These are phyloP conservation scores for Fusarium verrucosum DNA, from an alignment of 2,329 filamentous ascomycete species.

Conservation along the genomic window DNA sequence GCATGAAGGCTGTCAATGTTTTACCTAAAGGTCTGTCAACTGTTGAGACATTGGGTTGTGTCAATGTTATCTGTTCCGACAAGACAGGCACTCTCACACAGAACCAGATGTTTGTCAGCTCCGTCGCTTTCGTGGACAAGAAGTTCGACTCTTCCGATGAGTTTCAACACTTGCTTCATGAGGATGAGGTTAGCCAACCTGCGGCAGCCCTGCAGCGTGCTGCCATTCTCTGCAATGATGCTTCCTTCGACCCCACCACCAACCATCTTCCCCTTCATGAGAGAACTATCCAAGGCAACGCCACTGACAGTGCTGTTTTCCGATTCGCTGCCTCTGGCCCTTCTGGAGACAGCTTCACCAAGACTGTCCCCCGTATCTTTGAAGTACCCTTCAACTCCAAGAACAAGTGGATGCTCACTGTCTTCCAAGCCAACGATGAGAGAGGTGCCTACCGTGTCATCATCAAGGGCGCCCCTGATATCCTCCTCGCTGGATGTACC, in stretches of 20 bases:
- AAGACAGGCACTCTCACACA: conserved; percentile 56
- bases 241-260: conserved; percentile 53
- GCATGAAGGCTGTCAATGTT: conserved; percentile 55
- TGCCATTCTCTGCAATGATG: conserved; percentile 53
- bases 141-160: conserved; percentile 40
- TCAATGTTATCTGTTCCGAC: conserved; percentile 56
- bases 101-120: conserved; percentile 56
- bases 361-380: conserved; percentile 45
- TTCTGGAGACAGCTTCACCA: conserved; percentile 32
- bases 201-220: conserved; percentile 19
- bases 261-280: conserved; percentile 48
- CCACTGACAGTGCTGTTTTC: conserved; percentile 55
- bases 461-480: conserved; percentile 65
- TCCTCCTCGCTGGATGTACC: conserved; percentile 53
- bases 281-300: conserved; percentile 53
- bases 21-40: conserved; percentile 54
- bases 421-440: conserved; percentile 44
- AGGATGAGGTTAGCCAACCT: not conserved
- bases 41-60: conserved; percentile 55
- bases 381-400: conserved; percentile 61
- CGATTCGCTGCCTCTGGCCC: conserved; percentile 49
- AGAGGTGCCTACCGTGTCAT: conserved; percentile 53
- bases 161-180: conserved; percentile 30
- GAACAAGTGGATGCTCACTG: conserved; percentile 60
- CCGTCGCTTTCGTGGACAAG: conserved; percentile 50